Conservation (phyloP, 495 filamentous ascomycete species). For the Annulohypoxylon stygium region DNA sequence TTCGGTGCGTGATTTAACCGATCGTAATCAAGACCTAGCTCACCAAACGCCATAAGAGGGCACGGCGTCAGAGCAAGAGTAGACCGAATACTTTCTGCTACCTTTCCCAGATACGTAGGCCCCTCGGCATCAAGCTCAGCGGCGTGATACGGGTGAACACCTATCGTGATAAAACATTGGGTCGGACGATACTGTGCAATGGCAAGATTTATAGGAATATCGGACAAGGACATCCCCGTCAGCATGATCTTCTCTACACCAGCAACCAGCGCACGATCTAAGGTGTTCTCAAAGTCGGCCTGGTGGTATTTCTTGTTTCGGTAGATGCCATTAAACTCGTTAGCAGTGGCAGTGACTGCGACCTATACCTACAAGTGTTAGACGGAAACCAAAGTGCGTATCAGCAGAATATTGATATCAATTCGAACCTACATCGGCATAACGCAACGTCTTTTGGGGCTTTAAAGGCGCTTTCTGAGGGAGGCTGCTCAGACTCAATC, state of each 20-base stretch:
- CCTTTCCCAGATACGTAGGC: constrained; percentile 65
- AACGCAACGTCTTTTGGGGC: constrained; percentile 10
- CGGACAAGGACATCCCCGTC: constrained; percentile 71
- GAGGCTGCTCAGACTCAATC: constrained; percentile 22
- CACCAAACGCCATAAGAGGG: constrained; percentile 78
- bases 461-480: constrained; percentile 12
- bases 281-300: constrained; percentile 73
- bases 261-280: constrained; percentile 72
- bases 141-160: constrained; percentile 81
- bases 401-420: neutral
- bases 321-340: constrained; percentile 73
- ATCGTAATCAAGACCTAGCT: constrained; percentile 88
- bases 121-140: constrained; percentile 61
- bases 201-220: constrained; percentile 69
- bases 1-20: constrained; percentile 73
- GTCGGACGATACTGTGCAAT: constrained; percentile 61
- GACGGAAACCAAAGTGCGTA: neutral
- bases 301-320: constrained; percentile 78
- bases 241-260: constrained; percentile 84
- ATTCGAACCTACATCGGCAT: constrained; percentile 20
- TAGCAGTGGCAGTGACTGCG: constrained; percentile 38
- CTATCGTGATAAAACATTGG: constrained; percentile 72
- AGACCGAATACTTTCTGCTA: constrained; percentile 54
- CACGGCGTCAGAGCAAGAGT: constrained; percentile 66
- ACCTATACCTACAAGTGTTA: constrained; percentile 27